Base-by-base conservation (phyloP, 2,329 filamentous ascomycete genomes). In the Phialophora macrospora region DNA sequence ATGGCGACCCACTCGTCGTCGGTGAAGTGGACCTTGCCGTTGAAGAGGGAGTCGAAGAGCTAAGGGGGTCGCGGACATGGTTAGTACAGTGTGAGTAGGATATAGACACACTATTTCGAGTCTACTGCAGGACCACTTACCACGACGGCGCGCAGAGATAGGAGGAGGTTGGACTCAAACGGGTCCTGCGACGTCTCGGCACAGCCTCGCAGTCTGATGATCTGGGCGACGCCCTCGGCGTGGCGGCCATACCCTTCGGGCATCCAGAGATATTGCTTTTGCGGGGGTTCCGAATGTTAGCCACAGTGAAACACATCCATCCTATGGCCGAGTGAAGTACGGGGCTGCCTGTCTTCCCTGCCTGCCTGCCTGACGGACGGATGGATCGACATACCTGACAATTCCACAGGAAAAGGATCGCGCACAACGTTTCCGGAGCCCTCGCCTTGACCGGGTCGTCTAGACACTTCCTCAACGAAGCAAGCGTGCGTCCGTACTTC, bases 141-240 rank as follows among this genome's bases (percentile, higher is more conserved):
- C 52, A 69, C 65, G 20, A 66, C 62, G 26, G 55, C 67, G 41
- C 64, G 54, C 1, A 69, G 54, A 14, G 61, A 44, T 17, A 62
- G 55, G 8, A 67, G 57, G 24, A 69, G 28, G 12, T 64, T 67
- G 6, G 20, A 38, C 34, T 69, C 67, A 22, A 69, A 65, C 0
- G 46, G 38, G 26, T 65, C 64, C 14, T 38, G n/a, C 2, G 3
- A 30, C 2, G 49, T 52, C 6, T 55, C 30, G 38, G 38, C 48
- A 20, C 26, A 48, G 12, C 59, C 55, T 62, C 65, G 59, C 28
- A 60, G 20, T 48, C 52, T 60, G 38, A 67, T 46, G 44, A 69
- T 67, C 56, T 74, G 73, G 2, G 74, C 74, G 1, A 76, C 77
- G 1, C 77, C 77, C 59, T 77, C 74, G 4, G 72, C 72, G 64